Base-by-base conservation (phyloP, 345 rosid genomes). In the Heritiera fomes region DNA sequence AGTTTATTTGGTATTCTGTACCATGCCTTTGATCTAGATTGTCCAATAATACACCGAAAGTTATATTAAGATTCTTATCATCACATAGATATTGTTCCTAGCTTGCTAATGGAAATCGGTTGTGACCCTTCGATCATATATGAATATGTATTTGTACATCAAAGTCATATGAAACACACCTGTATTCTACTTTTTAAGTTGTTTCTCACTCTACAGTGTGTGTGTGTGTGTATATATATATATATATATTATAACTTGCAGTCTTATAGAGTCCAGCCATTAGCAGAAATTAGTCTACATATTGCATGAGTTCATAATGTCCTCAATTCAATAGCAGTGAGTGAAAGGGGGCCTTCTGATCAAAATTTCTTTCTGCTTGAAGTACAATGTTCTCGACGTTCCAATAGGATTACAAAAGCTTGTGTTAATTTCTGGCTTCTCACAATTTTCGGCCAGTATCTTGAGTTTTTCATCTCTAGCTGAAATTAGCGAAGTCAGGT, bases 291-390 rank as follows among this genome's bases (percentile, higher is more conserved):
- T 40, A 81, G 82, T 52, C 58, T 84, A 59, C 78, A 60, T 56
- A 65, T 79, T 79, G 78, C 82, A 59, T 84, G 86, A 78, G 53
- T 76, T 76, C 77, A 84, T 79, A 81, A 84, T 60, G 84, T 84
- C 38, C 79, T 76, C 61, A 84, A 81, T 77, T 84, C 86, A n/a
- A 17, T 81, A 60, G 80, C 86, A 3, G 84, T 78, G 77, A 81
- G 84, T 75, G 60, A 69, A 68, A 46, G 13, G 10, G 41, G 77
- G 20, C 40, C 15, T 41, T 40, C 56, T 47, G 73, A 46, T 69
- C 47, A 5, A 69, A 69, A 23, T 69, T n/a, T 5, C 1, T 68
- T 47, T 47, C 56, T 46, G 11, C 38, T 12, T 23, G n/a, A 1
- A 34, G 38, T 34, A 20, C 18, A 5, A 1, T 2, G 10, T 46